Percentiles rank a stretch among this genome's conserved stretches.
Evolutionary conservation across 768 basidiomycete species (phyloP).

Genomic region (Mycena polygramma): DNA sequence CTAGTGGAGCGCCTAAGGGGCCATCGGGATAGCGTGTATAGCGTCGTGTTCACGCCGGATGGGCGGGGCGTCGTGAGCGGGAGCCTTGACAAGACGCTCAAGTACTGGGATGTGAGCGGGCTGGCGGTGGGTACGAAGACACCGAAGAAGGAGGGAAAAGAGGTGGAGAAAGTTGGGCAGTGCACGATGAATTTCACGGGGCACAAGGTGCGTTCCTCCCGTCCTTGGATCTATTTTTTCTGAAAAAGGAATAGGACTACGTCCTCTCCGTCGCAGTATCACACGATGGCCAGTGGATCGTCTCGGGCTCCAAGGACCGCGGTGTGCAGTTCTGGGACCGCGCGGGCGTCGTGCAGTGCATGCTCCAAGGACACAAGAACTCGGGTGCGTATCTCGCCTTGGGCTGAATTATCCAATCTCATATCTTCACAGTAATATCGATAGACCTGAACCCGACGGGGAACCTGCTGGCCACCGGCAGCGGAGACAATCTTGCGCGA

Average conservation of each 20-base stretch:
- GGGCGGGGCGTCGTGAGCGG: slow-evolving; percentile 93
- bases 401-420: not conserved
- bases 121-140: slow-evolving; percentile 67
- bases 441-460: slow-evolving; percentile 63
- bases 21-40: slow-evolving; percentile 89
- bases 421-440: slow-evolving; percentile 56
- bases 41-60: slow-evolving; percentile 93
- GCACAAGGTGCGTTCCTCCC: slow-evolving; percentile 75
- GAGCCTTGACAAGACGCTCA: slow-evolving; percentile 89
- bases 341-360: slow-evolving; percentile 84
- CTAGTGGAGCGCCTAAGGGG: slow-evolving; percentile 83
- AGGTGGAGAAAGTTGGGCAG: slow-evolving; percentile 58
- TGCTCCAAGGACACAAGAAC: slow-evolving; percentile 85
- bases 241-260: slow-evolving; percentile 43
- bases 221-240: slow-evolving; percentile 6
- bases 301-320: slow-evolving; percentile 94
- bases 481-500: slow-evolving; percentile 67
- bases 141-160: slow-evolving; percentile 66
- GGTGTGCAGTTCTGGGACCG: slow-evolving; percentile 95
- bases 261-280: slow-evolving; percentile 66
- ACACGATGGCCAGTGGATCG: slow-evolving; percentile 94
- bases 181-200: slow-evolving; percentile 84
- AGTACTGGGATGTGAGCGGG: slow-evolving; percentile 88
- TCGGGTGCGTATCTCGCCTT: slow-evolving; percentile 53
- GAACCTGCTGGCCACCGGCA: slow-evolving; percentile 64